These are phyloP conservation scores for Leucogyrophana mollusca DNA, from an alignment of 768 basidiomycete species.

Conservation along the genomic window DNA sequence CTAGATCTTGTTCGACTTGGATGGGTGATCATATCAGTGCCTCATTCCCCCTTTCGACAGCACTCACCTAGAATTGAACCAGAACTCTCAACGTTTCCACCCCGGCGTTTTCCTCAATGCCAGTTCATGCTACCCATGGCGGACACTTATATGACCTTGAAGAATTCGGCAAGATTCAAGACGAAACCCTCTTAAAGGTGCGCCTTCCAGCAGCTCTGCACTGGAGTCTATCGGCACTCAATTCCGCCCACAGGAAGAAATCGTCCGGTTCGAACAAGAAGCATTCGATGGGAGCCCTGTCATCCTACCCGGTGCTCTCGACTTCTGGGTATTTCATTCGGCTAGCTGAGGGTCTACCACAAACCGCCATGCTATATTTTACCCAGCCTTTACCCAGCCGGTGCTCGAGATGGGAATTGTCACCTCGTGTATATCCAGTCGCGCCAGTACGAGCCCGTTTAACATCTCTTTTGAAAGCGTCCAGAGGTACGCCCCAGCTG, in stretches of 20 bases:
- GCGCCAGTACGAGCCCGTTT: no score
- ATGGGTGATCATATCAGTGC: conserved; percentile 51
- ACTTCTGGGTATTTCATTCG: conserved; percentile 44
- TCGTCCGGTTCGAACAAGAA: conserved; percentile 74
- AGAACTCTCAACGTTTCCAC: conserved; percentile 79
- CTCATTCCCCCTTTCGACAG: no score
- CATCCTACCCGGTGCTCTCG: conserved; percentile 63
- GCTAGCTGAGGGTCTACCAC: conserved; percentile 63
- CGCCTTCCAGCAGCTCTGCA: no score
- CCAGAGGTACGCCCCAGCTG: no score
- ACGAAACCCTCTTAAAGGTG: conserved; percentile 55
- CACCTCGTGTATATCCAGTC: no score
- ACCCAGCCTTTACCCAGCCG: no score
- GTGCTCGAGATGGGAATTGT: no score
- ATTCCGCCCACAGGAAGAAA: conserved; percentile 61
- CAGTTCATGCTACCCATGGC: conserved; percentile 72
- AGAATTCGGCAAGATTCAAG: conserved; percentile 62
- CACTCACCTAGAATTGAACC: conserved; percentile 7
- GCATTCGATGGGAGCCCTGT: conserved; percentile 60
- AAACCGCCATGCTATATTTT: conserved; percentile 43
- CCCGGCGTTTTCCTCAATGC: conserved; percentile 69
- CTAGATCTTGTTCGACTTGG: conserved; percentile 69
- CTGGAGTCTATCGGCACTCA: no score
- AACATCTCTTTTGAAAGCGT: no score
- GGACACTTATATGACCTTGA: conserved; percentile 71